Evolutionary conservation across 306 rosid species (phyloP), one percentile per base, ranked within the genome.

Genomic region (Castanospermum australe): DNA sequence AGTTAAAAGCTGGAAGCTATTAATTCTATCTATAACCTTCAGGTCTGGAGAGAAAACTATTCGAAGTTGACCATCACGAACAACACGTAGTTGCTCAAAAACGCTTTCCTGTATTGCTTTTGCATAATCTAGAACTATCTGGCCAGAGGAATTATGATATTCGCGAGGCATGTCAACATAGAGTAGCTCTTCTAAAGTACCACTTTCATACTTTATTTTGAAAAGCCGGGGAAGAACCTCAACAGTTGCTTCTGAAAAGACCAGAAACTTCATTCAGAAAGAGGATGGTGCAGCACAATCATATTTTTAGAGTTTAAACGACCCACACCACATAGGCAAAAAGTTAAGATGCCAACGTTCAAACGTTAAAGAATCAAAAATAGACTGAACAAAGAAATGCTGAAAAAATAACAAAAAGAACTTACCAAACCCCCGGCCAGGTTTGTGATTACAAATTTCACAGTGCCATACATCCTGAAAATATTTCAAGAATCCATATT

Each of bases 141-240:
- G 97, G 82, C 99, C 97, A 76, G 99, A 87, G 42, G 99, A 86
- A 85, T 92, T 94, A 30, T 87, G 93, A 84, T 94, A 94, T 80
- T 94, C 99, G 10, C 99, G 94, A 11, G 99, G 99, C 99, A 94
- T 94, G 89, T 94, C 99, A 84, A 94, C 86, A 80, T 92, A 94
- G 71, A 94, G 94, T 57, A 94, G 97, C 79, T 94, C 99, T 89
- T 94, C 99, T 88, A 94, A 80, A 61, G 99, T 94, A 80, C 99
- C 99, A 85, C 99, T 94, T 82, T 92, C 97, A 69, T 94, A 94
- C 93, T 94, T 94, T 76, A 94, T 92, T 85, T 94, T 94, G 80
- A 88, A 94, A 65, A 94, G 97, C 81, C 99, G 86, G 38, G 99
- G 99, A 89, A 94, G 99, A 83, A 94, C 99, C 85, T 94, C 99